Base-by-base conservation (phyloP, 495 filamentous ascomycete species). In the Penicillium turbatum region DNA sequence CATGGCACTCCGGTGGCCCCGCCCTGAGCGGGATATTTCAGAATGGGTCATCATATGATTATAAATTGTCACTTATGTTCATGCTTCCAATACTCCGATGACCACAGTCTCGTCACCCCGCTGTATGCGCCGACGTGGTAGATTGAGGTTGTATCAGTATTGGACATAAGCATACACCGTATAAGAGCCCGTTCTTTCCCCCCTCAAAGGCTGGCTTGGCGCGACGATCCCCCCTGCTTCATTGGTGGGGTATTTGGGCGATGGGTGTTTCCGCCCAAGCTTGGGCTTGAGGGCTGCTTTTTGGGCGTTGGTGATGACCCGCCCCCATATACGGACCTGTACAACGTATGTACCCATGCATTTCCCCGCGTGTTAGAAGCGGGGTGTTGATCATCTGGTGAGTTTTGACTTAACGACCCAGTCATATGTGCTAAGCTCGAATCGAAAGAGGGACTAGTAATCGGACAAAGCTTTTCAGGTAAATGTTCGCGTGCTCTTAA, bases 131-230 rank as follows among this genome's bases (percentile, higher is more conserved):
- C 17, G 29, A 38, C 27, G 62, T 63, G 38, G 54, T 47, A 65
- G 27, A 9, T 51, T 32, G 38, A 56, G 37, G 60, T 65, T 57
- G 44, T 54, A 57, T 65, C 9, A 43, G 24, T 16, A 21, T 30
- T 12, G 2, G 31, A 31, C 39, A 52, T 44, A 48, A 51, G 45
- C 39, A 6, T 26, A 29, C 37, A 24, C 21, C 21, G 21, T 24
- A 24, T 24, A 15, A 47, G 10, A n/a, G 42, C 11, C 52, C 54
- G 30, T 40, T 48, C 49, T 24, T n/a, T 24, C 53, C 40, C 41
- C 42, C 45, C 43, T 47, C 51, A 27, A 30, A 43, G 53, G 21
- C 26, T 34, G 45, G 43, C 61, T 64, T 65, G 62, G 62, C 62
- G 48, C 29, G 62, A 38, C 56, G 62, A 65, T 65, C 62, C 26